These are phyloP conservation scores for Wickerhamiella allomyrinae DNA, from an alignment of 805 yeast species.

Conservation along the genomic window DNA sequence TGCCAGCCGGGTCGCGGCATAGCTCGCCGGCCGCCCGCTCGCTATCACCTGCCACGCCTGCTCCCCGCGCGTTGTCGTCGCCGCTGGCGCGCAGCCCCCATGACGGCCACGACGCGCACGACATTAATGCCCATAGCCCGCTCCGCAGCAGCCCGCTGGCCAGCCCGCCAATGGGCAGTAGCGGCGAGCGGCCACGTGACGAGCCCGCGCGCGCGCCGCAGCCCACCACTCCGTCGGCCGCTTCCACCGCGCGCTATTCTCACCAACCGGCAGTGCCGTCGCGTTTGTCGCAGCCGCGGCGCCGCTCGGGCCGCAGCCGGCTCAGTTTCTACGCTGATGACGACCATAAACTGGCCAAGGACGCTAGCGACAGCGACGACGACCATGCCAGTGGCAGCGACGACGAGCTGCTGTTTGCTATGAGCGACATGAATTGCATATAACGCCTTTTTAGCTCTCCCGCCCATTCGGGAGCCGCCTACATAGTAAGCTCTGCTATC, in stretches of 20 bases:
- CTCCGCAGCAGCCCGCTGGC: background rate
- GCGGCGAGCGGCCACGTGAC: background rate
- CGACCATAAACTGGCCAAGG: background rate
- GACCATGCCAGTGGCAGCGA: conserved; percentile 10
- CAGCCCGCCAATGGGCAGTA: background rate
- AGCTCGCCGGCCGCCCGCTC: conserved; percentile 11
- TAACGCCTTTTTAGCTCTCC: background rate
- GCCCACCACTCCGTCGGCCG: no score
- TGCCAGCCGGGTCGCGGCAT: conserved; percentile 11
- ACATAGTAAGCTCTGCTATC: no score
- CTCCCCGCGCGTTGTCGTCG: conserved; percentile 1
- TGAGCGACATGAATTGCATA: conserved; percentile 16
- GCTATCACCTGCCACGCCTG: conserved; percentile 2
- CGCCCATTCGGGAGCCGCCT: no score
- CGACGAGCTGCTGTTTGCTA: conserved; percentile 17
- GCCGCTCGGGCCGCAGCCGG: conserved; percentile 8
- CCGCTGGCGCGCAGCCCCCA: conserved; percentile 6
- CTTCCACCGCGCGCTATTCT: conserved; percentile 6
- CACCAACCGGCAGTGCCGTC: conserved; percentile 26
- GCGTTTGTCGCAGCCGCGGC: conserved; percentile 20
- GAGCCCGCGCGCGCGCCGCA: background rate
- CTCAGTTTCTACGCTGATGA: conserved; percentile 15
- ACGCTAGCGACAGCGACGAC: conserved; percentile 5
- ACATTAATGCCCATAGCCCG: background rate
- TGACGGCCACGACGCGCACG: background rate